Percentiles rank a stretch among this genome's conserved stretches.
Conservation (phyloP, 257 asterid genomes). For the Solanum appendiculatum region DNA sequence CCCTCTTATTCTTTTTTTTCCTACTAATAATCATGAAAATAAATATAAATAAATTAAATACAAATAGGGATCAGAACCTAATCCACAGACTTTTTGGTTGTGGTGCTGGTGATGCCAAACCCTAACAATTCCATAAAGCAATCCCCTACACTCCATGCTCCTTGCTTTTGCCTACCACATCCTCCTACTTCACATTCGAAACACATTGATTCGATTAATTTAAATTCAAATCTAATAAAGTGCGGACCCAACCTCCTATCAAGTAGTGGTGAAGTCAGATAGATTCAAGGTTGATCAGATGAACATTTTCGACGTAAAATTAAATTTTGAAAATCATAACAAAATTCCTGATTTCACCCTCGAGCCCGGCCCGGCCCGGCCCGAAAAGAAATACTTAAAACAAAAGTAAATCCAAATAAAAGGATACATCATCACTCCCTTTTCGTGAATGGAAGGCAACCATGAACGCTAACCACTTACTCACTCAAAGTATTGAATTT, state of each 20-base stretch:
- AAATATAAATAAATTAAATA: not conserved
- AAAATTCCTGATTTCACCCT: not conserved
- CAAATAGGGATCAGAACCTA: conserved; percentile 33
- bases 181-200: not conserved
- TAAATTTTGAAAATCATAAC: not conserved
- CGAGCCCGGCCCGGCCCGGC: not conserved
- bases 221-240: not conserved
- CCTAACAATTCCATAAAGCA: not conserved
- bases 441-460: conserved; percentile 81
- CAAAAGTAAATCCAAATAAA: not conserved
- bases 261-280: not conserved
- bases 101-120: conserved; percentile 28
- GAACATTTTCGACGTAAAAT: not conserved
- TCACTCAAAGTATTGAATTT: conserved; percentile 28
- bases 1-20: not conserved
- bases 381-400: not conserved
- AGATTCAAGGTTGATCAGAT: not conserved
- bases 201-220: not conserved
- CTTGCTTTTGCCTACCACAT: not conserved
- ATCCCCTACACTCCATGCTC: not conserved
- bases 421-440: conserved; percentile 38
- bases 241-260: not conserved
- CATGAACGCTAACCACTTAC: conserved; percentile 48
- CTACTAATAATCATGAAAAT: not conserved
- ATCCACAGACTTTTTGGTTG: conserved; percentile 41